phyloP scores from a whole-genome alignment of 768 basidiomycete species.

The Xanthoconium stramineum region DNA sequence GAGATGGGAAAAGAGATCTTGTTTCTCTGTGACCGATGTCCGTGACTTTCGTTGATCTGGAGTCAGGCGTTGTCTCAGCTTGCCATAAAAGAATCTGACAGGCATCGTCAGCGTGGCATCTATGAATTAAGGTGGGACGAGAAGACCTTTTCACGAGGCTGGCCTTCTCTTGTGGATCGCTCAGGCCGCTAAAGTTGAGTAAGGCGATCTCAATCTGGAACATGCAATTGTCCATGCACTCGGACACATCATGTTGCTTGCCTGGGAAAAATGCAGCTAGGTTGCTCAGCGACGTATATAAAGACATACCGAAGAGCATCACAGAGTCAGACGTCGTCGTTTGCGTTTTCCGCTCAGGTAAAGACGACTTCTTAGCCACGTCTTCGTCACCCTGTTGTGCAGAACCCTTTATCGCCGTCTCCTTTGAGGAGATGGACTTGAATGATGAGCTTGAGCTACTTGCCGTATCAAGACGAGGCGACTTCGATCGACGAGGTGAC shows the following conservation, averaged over 20 bases:
- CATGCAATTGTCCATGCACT: constrained; percentile 99
- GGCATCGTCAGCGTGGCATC: constrained; percentile 3
- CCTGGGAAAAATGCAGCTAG: constrained; percentile 43
- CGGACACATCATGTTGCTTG: constrained; percentile 95
- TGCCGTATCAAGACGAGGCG: constrained; percentile 29
- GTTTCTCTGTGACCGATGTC: constrained; percentile 73
- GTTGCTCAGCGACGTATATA: background rate
- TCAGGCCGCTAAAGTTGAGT: constrained; percentile 58
- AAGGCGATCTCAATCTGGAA: constrained; percentile 96
- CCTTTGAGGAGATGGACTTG: constrained; percentile 24
- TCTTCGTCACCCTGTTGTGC: constrained; percentile 20
- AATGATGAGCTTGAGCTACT: constrained; percentile 30
- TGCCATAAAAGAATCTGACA: constrained; percentile 82
- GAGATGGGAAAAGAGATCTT: constrained; percentile 90
- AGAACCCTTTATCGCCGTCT: constrained; percentile 30
- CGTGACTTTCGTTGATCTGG: constrained; percentile 40
- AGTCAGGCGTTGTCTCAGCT: constrained; percentile 62
- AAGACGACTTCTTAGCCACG: constrained; percentile 47
- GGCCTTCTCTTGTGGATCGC: constrained; percentile 50
- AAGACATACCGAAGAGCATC: constrained; percentile 83
- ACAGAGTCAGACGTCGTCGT: constrained; percentile 61
- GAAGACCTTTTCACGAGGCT: constrained; percentile 81
- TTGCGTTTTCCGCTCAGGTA: constrained; percentile 52
- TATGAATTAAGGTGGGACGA: background rate
- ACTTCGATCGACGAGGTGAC: constrained; percentile 36